Base-by-base conservation (phyloP, 371 early-diverging fungal species). In the Mortierella sp. region DNA sequence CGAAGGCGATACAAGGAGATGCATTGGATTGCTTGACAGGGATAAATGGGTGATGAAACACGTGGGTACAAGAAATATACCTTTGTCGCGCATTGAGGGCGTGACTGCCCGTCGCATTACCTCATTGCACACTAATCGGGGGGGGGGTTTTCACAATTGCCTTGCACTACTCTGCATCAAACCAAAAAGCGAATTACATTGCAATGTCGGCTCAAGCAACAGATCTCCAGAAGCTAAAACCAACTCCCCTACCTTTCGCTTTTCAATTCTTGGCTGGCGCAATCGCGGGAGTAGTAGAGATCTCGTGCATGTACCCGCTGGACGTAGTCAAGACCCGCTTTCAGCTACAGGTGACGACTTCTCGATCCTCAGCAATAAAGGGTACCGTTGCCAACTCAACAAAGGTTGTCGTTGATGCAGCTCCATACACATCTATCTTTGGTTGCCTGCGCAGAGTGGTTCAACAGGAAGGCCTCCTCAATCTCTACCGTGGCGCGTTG, bases 301-400 rank as follows among this genome's bases (percentile, higher is more conserved):
- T 97, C 72, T 85, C 93, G 69, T 86, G 89, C 72, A 95, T 97
- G 94, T 97, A 97, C 84, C 98, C 97, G 5, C 88, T 97, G 43
- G 97, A 97, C 84, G 94, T 96, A 43, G 95, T 96, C 78, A 97
- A 97, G 84, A 96, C 97, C 16, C 91, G 97, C 30, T 91, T 96
- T 72, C 97, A 97, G 87, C 90, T 97, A 16, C 78, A 78, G 32
- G 26, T 45, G 10, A 43, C 62, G 16, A 18, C 67, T 18, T 22
- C 61, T 6, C 9, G 58, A 10, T 18, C 32, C 22, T 26, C 24
- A 49, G 11, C 24, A 24, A 11, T 54, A 5, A 60, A 58, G 5
- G 61, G 43, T n/a, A 16, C 39, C 22, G 28, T 51, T 20, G 4
- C 51, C 5, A 22, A 14, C 24, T n/a, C 62, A 16, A 20, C 55